Evolutionary conservation across 2,329 filamentous ascomycete genomes (phyloP).

Genomic region (Sporothrix curviconia): DNA sequence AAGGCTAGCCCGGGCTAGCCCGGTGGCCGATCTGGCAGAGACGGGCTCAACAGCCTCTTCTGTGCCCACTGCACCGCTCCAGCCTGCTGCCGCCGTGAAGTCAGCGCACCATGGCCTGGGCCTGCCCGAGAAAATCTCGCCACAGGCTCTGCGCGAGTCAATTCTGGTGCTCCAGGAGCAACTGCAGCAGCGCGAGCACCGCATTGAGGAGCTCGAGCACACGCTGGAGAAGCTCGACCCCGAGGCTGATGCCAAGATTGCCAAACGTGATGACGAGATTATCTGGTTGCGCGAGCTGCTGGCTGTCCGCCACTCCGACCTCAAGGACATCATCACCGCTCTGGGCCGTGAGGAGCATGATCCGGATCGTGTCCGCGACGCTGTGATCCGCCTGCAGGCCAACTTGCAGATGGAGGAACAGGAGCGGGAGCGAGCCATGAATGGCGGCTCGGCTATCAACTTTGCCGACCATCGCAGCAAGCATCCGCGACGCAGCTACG

Average conservation of each 20-base stretch:
- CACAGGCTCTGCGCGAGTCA: constrained; percentile 88
- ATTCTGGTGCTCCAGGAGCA: constrained; percentile 96
- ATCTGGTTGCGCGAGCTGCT: constrained; percentile 91
- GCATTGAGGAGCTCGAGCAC: constrained; percentile 80
- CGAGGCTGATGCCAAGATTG: constrained; percentile 73
- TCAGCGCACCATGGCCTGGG: constrained; percentile 37
- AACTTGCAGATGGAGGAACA: constrained; percentile 98
- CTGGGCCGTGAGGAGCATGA: constrained; percentile 71
- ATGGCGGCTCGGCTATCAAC: constrained; percentile 58
- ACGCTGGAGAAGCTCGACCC: constrained; percentile 62
- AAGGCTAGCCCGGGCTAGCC: constrained; percentile 34
- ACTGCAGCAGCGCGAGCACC: constrained; percentile 84
- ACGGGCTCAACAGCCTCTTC: not conserved
- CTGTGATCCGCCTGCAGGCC: constrained; percentile 84
- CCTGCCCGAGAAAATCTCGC: constrained; percentile 79
- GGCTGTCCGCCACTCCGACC: constrained; percentile 80
- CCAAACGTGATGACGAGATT: constrained; percentile 90
- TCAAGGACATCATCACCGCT: constrained; percentile 82
- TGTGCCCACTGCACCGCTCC: constrained; percentile 20
- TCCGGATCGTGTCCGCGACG: constrained; percentile 73
- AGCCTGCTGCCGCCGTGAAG: constrained; percentile 27
- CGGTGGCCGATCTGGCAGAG: constrained; percentile 27
- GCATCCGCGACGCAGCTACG: constrained; percentile 68
- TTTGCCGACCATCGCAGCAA: constrained; percentile 62
- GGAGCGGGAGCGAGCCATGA: constrained; percentile 79